Conservation (phyloP, 2,329 filamentous ascomycete species). For the Ciborinia camelliae region DNA sequence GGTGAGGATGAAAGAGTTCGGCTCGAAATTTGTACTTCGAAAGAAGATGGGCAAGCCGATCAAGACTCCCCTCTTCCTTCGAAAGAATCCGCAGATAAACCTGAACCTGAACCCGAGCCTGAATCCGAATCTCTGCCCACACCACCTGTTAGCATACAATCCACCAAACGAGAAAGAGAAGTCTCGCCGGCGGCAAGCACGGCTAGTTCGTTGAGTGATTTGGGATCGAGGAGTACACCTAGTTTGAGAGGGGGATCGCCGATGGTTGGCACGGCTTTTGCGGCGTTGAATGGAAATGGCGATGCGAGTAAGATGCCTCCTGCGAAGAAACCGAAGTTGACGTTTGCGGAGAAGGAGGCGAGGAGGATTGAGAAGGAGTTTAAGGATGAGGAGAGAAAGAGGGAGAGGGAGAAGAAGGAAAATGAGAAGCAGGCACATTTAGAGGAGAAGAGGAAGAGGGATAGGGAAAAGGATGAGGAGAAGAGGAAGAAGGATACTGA, state of each 20-base stretch:
- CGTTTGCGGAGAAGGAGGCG: constrained; percentile 33
- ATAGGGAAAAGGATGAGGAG: constrained; percentile 34
- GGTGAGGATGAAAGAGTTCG: not conserved
- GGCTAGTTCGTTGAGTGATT: constrained; percentile 27
- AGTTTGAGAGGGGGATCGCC: constrained; percentile 18
- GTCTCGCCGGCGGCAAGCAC: constrained; percentile 26
- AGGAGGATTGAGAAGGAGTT: constrained; percentile 41
- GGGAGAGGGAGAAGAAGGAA: constrained; percentile 37
- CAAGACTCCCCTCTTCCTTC: not conserved
- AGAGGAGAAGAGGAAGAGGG: constrained; percentile 38
- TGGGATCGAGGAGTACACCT: constrained; percentile 26
- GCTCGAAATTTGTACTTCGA: no score
- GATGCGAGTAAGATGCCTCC: constrained; percentile 25
- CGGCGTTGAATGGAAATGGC: constrained; percentile 23
- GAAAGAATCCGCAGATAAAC: not conserved
- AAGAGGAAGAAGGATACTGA: constrained; percentile 39
- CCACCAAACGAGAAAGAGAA: constrained; percentile 13
- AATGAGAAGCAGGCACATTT: constrained; percentile 38
- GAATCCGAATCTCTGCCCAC: not conserved
- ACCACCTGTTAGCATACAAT: constrained; percentile 10
- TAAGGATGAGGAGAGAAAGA: constrained; percentile 33
- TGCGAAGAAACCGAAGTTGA: constrained; percentile 32
- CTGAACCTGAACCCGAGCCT: not conserved
- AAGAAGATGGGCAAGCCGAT: not conserved
- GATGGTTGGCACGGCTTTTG: constrained; percentile 23